A percentile compares a stretch with the other conserved stretches of the same genome.
Evolutionary conservation across 495 filamentous ascomycete species (phyloP).

Genomic region (Neurospora tetraspora): DNA sequence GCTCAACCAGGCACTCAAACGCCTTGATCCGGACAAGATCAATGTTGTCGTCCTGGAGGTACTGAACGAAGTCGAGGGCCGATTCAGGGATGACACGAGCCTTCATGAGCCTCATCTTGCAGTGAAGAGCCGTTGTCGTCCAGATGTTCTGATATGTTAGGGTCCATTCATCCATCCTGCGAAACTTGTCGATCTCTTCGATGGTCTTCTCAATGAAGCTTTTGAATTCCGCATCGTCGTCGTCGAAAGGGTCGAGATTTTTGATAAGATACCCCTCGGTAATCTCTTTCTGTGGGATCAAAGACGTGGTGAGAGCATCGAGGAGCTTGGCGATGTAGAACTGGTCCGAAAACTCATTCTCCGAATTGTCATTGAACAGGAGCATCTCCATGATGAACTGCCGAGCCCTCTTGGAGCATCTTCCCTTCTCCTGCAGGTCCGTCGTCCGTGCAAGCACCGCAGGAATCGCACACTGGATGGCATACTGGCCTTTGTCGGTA

Average conservation of each 20-base stretch:
- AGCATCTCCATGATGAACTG: slow-evolving; percentile 79
- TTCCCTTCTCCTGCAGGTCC: slow-evolving; percentile 53
- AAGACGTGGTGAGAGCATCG: slow-evolving; percentile 63
- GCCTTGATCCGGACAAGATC: slow-evolving; percentile 75
- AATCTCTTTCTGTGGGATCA: slow-evolving; percentile 49
- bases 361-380: slow-evolving; percentile 85
- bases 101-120: slow-evolving; percentile 63
- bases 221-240: slow-evolving; percentile 27
- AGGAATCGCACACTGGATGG: slow-evolving; percentile 71
- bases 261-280: slow-evolving; percentile 40
- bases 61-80: slow-evolving; percentile 64
- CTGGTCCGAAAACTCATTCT: slow-evolving; percentile 78
- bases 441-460: slow-evolving; percentile 62
- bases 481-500: slow-evolving; percentile 67
- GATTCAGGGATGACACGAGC: slow-evolving; percentile 53
- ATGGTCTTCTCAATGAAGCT: slow-evolving; percentile 59
- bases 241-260: slow-evolving; percentile 25
- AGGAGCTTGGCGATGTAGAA: slow-evolving; percentile 77
- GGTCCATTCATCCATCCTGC: slow-evolving; percentile 90
- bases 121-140: slow-evolving; percentile 71
- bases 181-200: slow-evolving; percentile 79
- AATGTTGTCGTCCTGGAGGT: slow-evolving; percentile 65
- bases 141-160: slow-evolving; percentile 87
- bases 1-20: slow-evolving; percentile 69
- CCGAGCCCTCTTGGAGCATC: slow-evolving; percentile 64